Base-by-base conservation (phyloP, 345 rosid species). In the Noccaea caerulescens region DNA sequence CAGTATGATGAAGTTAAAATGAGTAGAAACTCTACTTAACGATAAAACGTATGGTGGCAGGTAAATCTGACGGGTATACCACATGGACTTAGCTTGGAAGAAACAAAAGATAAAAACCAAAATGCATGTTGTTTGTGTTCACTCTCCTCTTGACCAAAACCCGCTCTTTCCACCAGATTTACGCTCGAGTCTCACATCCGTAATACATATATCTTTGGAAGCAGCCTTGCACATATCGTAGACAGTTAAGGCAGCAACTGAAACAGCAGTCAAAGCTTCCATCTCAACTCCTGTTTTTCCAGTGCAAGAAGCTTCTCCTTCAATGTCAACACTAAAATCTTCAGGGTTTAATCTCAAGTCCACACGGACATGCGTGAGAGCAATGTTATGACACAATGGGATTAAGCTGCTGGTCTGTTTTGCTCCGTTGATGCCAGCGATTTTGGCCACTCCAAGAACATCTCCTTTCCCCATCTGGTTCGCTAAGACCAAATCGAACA, bases 221-320 rank as follows among this genome's bases (percentile, higher is more conserved):
- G 95, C 97, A 76, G 96, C 99, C 82, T 91, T 89, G 78, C 99
- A 94, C 99, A 91, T 94, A 63, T 94, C 99, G 36, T 94, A 88
- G 37, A 91, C 96, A n/a, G 96, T 88, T 33, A 94, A 84, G 10
- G 92, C 93, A 5, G 98, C 96, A 58, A 86, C 82, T 2, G 84
- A 78, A 41, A 85, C 96, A 16, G 96, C 93, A 3, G 90, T 85
- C 95, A 91, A 27, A 16, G 96, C 99, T 81, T 94, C 99, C 92
- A 91, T 94, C 55, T 91, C 98, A 7, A 94, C 99, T 45, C 97
- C 95, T 0, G 96, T 94, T 84, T 84, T 89, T 4, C 90, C 98
- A 4, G 86, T 87, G 8, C 89, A 82, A 3, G 87, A 71, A 14
- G 96, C 92, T 80, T 88, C 98, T 65, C 90, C 97, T 87, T 89